Evolutionary conservation across 192 early-diverging fungal species (phyloP).

Genomic region (Backusella parvicylindrica): DNA sequence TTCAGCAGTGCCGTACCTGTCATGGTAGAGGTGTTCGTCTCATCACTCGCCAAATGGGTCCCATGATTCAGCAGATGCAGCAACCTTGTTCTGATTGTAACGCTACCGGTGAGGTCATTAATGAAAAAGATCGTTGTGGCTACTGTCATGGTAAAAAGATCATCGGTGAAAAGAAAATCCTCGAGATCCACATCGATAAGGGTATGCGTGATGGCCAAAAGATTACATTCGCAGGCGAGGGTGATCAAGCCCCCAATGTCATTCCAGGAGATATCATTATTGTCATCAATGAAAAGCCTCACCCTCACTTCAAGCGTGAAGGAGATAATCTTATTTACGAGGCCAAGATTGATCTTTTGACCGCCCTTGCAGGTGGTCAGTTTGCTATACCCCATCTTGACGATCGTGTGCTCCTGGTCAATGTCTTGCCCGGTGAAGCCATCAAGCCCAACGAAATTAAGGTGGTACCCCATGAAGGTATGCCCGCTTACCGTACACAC

Average conservation of each 20-base stretch:
- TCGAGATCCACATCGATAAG: constrained; percentile 96
- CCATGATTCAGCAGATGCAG: constrained; percentile 99
- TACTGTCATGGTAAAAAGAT: constrained; percentile 90
- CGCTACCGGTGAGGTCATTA: constrained; percentile 90
- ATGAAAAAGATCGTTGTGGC: constrained; percentile 88
- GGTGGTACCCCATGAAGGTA: constrained; percentile 86
- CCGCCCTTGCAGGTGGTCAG: constrained; percentile 93
- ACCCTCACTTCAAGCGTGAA: constrained; percentile 90
- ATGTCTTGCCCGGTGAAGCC: constrained; percentile 90
- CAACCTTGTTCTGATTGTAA: constrained; percentile 90
- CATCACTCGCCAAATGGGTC: constrained; percentile 92
- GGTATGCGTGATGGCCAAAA: constrained; percentile 97
- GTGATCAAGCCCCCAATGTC: constrained; percentile 90
- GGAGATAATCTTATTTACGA: constrained; percentile 92
- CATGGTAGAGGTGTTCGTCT: constrained; percentile 89
- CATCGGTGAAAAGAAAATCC: constrained; percentile 85
- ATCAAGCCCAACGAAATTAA: constrained; percentile 90
- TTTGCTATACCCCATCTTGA: constrained; percentile 92
- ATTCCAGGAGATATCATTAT: constrained; percentile 98
- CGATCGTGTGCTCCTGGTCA: constrained; percentile 82
- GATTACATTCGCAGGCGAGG: constrained; percentile 93
- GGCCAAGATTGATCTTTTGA: constrained; percentile 91
- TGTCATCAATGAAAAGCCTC: constrained; percentile 92
- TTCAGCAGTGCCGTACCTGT: constrained; percentile 80
- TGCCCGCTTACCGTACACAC: constrained; percentile 89